Base-by-base conservation (phyloP, 2,329 filamentous ascomycete species). In the Phaeophleospora eucalypticola region DNA sequence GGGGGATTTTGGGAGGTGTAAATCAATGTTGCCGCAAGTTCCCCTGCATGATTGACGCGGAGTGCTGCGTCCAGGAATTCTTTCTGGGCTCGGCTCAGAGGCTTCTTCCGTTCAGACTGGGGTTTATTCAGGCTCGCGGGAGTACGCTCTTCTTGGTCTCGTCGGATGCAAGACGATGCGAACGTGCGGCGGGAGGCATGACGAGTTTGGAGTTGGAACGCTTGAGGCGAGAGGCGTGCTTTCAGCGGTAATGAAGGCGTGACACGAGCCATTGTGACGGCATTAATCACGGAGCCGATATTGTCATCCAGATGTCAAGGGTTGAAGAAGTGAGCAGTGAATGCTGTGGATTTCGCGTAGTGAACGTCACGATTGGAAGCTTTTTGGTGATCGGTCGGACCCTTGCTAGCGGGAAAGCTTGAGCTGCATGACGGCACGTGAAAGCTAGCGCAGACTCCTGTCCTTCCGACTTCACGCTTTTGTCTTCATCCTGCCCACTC, bases 21-120 rank as follows among this genome's bases (percentile, higher is more conserved):
- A 68, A 98, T 98, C 46, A 95, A 81, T 19, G 88, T 91, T 21
- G 93, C 93, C 45, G 93, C 93, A n/a, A 98, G 81, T 71, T 98
- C 93, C 64, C 93, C 93, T 18, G 93, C 89, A 71, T 98, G 93
- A 69, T 98, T 97, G 47, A 98, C 93, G 52, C 93, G 89, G 21
- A 97, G 82, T 14, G 88, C 88, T 20, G 84, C 80, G 48, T 86
- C 83, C 40, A 94, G 81, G 61, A 85, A 94, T 46, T 84, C 77
- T 48, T 81, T 78, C 63, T 95, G 88, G 50, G 81, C 76, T 17
- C 43, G 20, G 8, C 48, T 47, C 20, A 62, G 47, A 34, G 54
- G 54, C 36, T 58, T 56, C 37, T 45, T 52, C 35, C 58, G 48
- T 6, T 47, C 19, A 34, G 46, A 36, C 45, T 48, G 49, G 16